Base-by-base conservation (phyloP, 768 basidiomycete species). In the Cyclocybe cylindracea region DNA sequence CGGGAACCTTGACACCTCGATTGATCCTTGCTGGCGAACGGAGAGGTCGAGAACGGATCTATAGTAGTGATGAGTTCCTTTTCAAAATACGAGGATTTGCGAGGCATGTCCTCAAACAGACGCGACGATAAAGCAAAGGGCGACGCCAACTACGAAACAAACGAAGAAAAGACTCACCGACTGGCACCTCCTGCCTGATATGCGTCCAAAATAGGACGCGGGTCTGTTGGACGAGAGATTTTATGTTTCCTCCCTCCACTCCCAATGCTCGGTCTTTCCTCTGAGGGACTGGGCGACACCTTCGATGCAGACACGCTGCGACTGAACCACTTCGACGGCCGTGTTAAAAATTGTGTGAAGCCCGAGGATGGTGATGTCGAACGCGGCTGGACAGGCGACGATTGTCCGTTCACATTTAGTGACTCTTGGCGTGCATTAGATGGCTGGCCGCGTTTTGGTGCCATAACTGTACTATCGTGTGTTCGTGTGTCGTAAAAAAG, bases 201-300 rank as follows among this genome's bases (percentile, higher is more conserved):
- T 2, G 70, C 72, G 57, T 87, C 83, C 56, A 87, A 67, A 48
- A 92, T 86, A 2, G 89, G 91, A 16, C 90, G 73, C 7, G 89
- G 90, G 60, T 92, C 91, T 4, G 89, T 90, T 1, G 90, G 90
- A 41, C 86, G 84, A 32, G 91, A 92, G 35, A 92, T 93, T 76
- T 90, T 91, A 47, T 83, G 87, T 55, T 87, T 89, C 39, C 66
- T 54, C 3, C 63, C 60, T 9, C 65, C 67, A 29, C 70, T 70
- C 47, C 68, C 65, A 19, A 66, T 56, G 54, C 80, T 84, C 1
- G 78, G 57, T 51, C 83, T 70, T 1, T 82, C 78, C 50, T 84
- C 81, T 35, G 69, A 47, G 18, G 72, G 48, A 38, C 67, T 44
- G 54, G 74, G 56, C 35, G 76, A 56, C 34, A 74, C 58, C 63